These are phyloP conservation scores for Schizochytrium sp. DNA, from an alignment of 108 stramenopile species.

Conservation along the genomic window DNA sequence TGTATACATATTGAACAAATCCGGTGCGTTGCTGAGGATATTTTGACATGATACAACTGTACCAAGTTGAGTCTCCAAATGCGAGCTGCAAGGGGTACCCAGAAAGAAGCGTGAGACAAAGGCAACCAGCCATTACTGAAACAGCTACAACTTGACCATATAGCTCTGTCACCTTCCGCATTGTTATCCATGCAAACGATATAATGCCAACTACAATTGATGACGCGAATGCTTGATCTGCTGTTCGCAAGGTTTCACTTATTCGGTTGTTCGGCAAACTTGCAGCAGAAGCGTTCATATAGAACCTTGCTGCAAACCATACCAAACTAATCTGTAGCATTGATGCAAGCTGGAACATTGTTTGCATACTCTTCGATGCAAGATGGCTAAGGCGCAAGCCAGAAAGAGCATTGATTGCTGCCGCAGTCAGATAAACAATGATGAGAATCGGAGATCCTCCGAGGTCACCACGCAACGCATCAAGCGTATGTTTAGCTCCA, in stretches of 20 bases:
- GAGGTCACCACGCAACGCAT: background rate
- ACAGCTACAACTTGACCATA: background rate
- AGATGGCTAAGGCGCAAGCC: background rate
- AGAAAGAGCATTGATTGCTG: background rate
- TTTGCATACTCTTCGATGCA: background rate
- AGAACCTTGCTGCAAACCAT: background rate
- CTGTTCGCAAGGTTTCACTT: background rate
- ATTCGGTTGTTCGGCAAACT: too few species aligned
- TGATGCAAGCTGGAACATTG: background rate
- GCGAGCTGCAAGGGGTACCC: constrained; percentile 34
- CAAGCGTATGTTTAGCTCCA: background rate
- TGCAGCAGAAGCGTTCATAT: background rate
- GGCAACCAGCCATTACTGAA: background rate
- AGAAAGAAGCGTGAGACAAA: background rate
- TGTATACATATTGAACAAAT: constrained; percentile 2
- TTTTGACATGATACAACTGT: background rate
- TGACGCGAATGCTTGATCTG: background rate
- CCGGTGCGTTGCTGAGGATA: background rate
- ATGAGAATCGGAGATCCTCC: background rate
- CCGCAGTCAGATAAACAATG: background rate
- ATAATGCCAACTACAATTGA: background rate
- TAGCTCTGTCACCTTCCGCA: background rate
- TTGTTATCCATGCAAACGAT: background rate
- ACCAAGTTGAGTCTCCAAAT: background rate
- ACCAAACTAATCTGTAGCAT: constrained; percentile 1